These are phyloP conservation scores for Blastomyces gilchristii DNA, from an alignment of 2,329 filamentous ascomycete species.

Conservation along the genomic window DNA sequence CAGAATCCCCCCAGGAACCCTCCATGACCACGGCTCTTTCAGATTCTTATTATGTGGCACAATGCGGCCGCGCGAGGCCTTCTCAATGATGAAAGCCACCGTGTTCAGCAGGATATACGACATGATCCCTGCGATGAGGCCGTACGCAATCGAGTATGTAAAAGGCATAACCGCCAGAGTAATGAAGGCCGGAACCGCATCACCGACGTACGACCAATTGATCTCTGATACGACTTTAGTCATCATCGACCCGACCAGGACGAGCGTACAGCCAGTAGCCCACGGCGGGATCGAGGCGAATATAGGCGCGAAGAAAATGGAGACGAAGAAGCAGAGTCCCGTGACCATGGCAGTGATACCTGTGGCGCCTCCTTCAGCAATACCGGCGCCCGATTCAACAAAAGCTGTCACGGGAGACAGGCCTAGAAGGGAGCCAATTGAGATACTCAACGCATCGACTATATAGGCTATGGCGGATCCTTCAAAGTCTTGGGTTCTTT, in stretches of 20 bases:
- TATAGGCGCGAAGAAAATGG: conserved; percentile 81
- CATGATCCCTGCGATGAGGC: conserved; percentile 69
- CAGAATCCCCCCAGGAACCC: conserved; percentile 61
- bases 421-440: conserved; percentile 68
- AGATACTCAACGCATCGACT: conserved; percentile 70
- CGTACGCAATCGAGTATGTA: conserved; percentile 79
- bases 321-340: conserved; percentile 74
- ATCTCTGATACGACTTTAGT: conserved; percentile 66
- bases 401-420: conserved; percentile 75
- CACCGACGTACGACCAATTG: conserved; percentile 80
- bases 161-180: conserved; percentile 82
- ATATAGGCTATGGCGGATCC: conserved; percentile 75
- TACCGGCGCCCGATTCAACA: conserved; percentile 81
- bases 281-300: conserved; percentile 82
- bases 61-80: conserved; percentile 56
- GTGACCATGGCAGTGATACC: conserved; percentile 72
- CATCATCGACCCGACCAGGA: conserved; percentile 86
- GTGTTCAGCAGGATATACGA: conserved; percentile 69
- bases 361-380: conserved; percentile 76
- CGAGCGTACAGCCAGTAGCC: conserved; percentile 79
- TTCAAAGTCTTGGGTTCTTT: conserved; percentile 76
- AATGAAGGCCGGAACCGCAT: conserved; percentile 74
- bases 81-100: conserved; percentile 57
- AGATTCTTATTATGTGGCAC: conserved; percentile 63
- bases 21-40: conserved; percentile 73